These are phyloP conservation scores for Medicago ruthenica DNA, from an alignment of 306 rosid species.

Conservation along the genomic window DNA sequence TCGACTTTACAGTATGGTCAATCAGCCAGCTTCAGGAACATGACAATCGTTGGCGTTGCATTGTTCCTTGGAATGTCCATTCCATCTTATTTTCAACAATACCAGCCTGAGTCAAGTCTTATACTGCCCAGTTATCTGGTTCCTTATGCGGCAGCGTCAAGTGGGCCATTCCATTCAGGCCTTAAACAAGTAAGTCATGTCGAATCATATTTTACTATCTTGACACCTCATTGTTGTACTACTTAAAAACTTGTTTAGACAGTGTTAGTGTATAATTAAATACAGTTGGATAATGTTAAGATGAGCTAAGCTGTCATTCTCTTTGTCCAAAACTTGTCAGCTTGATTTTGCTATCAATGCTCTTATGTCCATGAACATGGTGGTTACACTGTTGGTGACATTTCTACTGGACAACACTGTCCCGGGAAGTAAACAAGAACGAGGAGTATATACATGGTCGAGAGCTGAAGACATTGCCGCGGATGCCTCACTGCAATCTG, in stretches of 20 bases:
- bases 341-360: conserved; percentile 87
- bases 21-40: conserved; percentile 80
- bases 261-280: no score
- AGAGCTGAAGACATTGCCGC: conserved; percentile 57
- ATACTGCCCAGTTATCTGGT: conserved; percentile 84
- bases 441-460: conserved; percentile 85
- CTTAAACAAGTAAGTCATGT: conserved; percentile 60
- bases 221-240: background rate
- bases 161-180: conserved; percentile 79
- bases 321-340: conserved; percentile 52
- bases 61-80: conserved; percentile 93
- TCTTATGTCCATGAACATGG: conserved; percentile 92
- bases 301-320: conserved; percentile 45
- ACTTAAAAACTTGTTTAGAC: background rate
- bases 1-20: conserved; percentile 77
- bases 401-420: conserved; percentile 84
- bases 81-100: conserved; percentile 93
- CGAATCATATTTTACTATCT: background rate
- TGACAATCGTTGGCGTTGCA: conserved; percentile 78
- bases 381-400: conserved; percentile 81
- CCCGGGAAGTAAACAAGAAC: conserved; percentile 80
- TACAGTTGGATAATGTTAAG: background rate
- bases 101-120: conserved; percentile 67
- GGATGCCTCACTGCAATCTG: conserved; percentile 67
- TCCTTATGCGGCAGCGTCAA: conserved; percentile 90